Evolutionary conservation across 225 moss, liverwort and hornwort genomes (phyloP).

Genomic region (Polytrichum formosum): DNA sequence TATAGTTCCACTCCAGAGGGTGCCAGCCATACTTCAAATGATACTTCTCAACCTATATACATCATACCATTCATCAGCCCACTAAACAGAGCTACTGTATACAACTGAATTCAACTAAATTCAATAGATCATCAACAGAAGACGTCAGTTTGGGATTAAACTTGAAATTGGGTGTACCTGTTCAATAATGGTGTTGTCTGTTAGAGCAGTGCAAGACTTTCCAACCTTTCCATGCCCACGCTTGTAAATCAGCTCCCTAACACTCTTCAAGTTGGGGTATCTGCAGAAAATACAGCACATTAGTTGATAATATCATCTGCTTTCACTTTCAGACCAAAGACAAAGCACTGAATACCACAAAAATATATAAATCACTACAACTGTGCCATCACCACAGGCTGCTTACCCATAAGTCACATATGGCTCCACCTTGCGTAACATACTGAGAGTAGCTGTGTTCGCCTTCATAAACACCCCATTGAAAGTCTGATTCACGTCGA

Average conservation of each 20-base stretch:
- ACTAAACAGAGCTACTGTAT: not conserved
- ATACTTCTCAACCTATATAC: not conserved
- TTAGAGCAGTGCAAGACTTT: constrained; percentile 32
- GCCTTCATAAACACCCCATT: constrained; percentile 67
- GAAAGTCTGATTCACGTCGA: constrained; percentile 23
- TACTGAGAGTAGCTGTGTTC: constrained; percentile 53
- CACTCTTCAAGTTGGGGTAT: constrained; percentile 44
- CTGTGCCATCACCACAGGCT: not conserved
- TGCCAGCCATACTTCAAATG: not conserved
- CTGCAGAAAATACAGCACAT: constrained; percentile 10
- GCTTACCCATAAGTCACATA: constrained; percentile 58
- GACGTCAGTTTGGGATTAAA: not conserved
- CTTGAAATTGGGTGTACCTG: constrained; percentile 8
- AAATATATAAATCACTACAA: not conserved
- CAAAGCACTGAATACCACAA: not conserved
- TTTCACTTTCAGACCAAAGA: not conserved
- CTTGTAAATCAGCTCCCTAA: constrained; percentile 52
- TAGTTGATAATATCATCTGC: not conserved
- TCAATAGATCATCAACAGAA: not conserved
- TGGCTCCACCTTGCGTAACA: constrained; percentile 59
- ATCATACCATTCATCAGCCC: not conserved
- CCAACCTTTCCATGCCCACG: constrained; percentile 45
- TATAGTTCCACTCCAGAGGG: no score
- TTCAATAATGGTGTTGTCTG: constrained; percentile 49
- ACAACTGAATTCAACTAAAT: no score